These are phyloP conservation scores for Cystoisospora suis DNA, from an alignment of 169 alveolate genomes.

Conservation along the genomic window DNA sequence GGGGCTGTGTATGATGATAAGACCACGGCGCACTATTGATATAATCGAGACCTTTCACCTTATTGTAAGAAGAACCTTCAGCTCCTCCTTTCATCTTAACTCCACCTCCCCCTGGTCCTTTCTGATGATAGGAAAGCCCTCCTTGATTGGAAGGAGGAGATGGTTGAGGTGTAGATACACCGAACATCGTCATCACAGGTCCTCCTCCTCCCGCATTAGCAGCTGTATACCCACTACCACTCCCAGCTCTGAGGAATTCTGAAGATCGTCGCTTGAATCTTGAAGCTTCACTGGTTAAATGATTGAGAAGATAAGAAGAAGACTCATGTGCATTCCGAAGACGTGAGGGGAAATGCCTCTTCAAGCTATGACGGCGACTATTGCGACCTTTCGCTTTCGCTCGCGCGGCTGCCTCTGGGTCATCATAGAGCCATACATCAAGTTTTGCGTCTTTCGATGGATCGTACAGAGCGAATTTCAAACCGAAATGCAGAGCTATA, in stretches of 20 bases:
- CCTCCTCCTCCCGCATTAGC: background rate
- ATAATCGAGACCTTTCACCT: too few species aligned
- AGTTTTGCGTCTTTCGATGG: conserved; percentile 51
- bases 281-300: background rate
- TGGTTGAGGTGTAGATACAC: too few species aligned
- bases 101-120: too few species aligned
- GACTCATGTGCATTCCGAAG: background rate
- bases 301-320: background rate
- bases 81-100: too few species aligned
- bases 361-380: background rate
- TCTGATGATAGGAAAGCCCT: too few species aligned
- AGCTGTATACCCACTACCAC: background rate
- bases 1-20: too few species aligned
- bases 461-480: conserved; percentile 41
- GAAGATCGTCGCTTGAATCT: background rate
- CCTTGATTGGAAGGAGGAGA: too few species aligned
- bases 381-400: too few species aligned
- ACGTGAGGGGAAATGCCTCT: background rate
- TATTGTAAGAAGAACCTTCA: too few species aligned
- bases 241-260: background rate
- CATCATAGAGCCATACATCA: conserved; percentile 31
- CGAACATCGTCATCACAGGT: background rate
- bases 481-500: conserved; percentile 23
- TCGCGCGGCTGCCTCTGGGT: background rate
- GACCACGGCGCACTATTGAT: too few species aligned